Conservation (phyloP, 768 basidiomycete genomes). For the Boletus vermiculosoides region DNA sequence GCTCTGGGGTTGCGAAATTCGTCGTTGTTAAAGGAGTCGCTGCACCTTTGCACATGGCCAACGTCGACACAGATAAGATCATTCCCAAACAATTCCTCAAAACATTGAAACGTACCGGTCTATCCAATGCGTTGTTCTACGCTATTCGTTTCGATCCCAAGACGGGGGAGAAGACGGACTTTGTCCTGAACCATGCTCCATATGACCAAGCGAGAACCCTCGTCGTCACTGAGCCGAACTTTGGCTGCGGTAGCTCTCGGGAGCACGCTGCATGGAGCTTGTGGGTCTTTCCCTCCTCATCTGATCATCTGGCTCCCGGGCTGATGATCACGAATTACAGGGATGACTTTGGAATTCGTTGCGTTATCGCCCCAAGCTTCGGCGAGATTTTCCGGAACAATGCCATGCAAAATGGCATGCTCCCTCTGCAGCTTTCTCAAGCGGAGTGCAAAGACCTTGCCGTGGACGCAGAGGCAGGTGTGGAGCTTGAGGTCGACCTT, state of each 20-base stretch:
- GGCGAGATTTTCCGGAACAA: slow-evolving; percentile 91
- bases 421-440: slow-evolving; percentile 70
- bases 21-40: slow-evolving; percentile 69
- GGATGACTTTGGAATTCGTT: slow-evolving; percentile 88
- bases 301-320: not conserved
- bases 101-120: slow-evolving; percentile 85
- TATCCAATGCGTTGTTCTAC: slow-evolving; percentile 81
- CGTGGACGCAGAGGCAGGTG: slow-evolving; percentile 71
- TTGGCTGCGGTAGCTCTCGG: slow-evolving; percentile 87
- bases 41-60: slow-evolving; percentile 77
- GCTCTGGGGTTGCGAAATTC: slow-evolving; percentile 60
- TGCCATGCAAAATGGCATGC: slow-evolving; percentile 92
- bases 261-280: slow-evolving; percentile 90
- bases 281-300: slow-evolving; percentile 41
- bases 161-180: slow-evolving; percentile 79
- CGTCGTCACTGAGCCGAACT: slow-evolving; percentile 84
- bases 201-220: slow-evolving; percentile 76
- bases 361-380: slow-evolving; percentile 84
- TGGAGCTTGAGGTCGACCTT: slow-evolving; percentile 81
- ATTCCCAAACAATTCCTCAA: slow-evolving; percentile 94
- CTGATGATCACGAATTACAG: slow-evolving; percentile 33
- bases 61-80: slow-evolving; percentile 92
- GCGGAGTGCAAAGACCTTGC: slow-evolving; percentile 71
- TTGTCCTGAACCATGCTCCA: slow-evolving; percentile 78
- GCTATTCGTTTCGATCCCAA: slow-evolving; percentile 75